Base-by-base conservation (phyloP, 2,329 filamentous ascomycete genomes). In the Setomelanomma holmii region DNA sequence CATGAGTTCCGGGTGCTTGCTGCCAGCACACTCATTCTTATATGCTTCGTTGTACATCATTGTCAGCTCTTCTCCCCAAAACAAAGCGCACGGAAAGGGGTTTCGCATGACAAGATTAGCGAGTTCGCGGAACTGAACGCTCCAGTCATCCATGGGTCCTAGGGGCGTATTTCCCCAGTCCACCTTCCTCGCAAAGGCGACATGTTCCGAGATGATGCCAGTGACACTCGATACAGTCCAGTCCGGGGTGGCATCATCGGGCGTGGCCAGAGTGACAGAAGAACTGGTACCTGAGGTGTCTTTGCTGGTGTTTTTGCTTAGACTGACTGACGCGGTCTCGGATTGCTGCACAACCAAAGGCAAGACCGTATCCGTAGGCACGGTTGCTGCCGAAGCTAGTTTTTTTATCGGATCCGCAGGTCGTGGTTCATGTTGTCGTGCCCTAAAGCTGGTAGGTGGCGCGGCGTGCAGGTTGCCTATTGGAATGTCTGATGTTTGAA, bases 111-210 rank as follows among this genome's bases (percentile, higher is more conserved):
- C 40, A 4, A 74, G 34, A 43, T 72, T 72, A 8, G 57, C 58
- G 12, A 72, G 47, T 27, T 82, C 77, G 27, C 80, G 78, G 19
- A 84, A 75, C 19, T 78, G 72, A 4, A 71, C 44, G n/a, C 78
- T 73, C 82, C 82, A 84, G 45, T 63, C 64, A 2, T 71, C 56
- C 66, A 83, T 76, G 1, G 77, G 75, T 0, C 82, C 82, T 1
- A 84, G 65, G 2, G 78, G 74, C 1, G 80, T 82, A 11, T 64
- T 64, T 3, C 69, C 69, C 82, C 82, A 84, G 58, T 83, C 75
- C 14, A 81, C 64, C 19, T 63, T 75, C 21, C 79, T 74, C 41
- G 80, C 56, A 43, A 76, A 73, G 8, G 49, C 49, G 17, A 69
- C 41, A 40, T 75, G 69, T 6, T 71, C 67, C 3, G 70, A 65